Evolutionary conservation across 495 filamentous ascomycete genomes (phyloP), one percentile per base, ranked within the genome.

Genomic region (Penicillium lagena): DNA sequence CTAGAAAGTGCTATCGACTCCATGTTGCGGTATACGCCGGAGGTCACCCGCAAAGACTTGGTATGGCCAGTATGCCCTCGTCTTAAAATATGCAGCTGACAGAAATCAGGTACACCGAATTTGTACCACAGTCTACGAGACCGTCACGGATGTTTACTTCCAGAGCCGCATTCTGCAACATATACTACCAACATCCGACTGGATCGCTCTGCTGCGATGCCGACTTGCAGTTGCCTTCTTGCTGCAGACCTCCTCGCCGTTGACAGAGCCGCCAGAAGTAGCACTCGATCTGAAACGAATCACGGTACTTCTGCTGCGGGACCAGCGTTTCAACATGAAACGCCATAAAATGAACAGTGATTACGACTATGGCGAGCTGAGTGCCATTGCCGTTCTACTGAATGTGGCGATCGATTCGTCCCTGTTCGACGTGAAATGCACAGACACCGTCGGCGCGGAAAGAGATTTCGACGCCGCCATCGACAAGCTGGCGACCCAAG

Each of bases 171-270:
- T 86, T 4, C 69, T 90, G 17, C 72, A 73, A 12, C 66, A 76
- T 42, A 73, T 89, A 28, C 67, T 83, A 6, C 71, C 73, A 12
- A 70, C 65, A 7, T 72, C 70, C 7, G 57, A 72, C 2, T 68
- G 77, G 45, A 67, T 81, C 14, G 73, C 82, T 37, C 68, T 81
- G 28, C 66, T 95, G 35, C 76, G 84, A 33, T 77, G 81, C 29
- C 76, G 84, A n/a, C 76, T 96, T 9, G 87, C 89, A 1, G 66
- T 87, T 31, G 71, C 80, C 13, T 90, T 83, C 54, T 66, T 89
- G 47, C 81, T 86, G 48, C 55, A 69, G 17, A 73, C 81, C 46
- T 50, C 63, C 3, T 44, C 59, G 1, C 67, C 76, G 11, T 64
- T 80, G 11, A 62, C 62, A 28, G 64, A 70, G 27, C 46, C 63